phyloP scores from a whole-genome alignment of 78 protist genomes.

The Dictyostelium discoideum region DNA sequence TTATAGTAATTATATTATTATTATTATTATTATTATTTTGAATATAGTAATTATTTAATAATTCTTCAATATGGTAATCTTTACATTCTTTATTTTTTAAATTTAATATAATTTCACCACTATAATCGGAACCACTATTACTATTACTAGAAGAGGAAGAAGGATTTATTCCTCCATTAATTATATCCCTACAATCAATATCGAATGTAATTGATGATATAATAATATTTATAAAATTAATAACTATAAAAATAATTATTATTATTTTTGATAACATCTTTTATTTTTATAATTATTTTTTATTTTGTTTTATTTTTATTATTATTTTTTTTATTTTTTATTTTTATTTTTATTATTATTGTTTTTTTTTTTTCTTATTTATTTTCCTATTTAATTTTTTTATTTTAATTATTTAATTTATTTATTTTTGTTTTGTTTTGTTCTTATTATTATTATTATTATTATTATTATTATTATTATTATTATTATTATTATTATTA shows the following conservation, averaged over 20 bases:
- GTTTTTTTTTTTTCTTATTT: no score
- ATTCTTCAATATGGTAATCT: background rate
- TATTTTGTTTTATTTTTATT: background rate
- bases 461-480: background rate
- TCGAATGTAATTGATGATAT: background rate
- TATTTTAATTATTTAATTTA: no score
- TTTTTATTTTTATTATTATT: background rate
- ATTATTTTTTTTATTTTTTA: background rate
- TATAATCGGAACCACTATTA: background rate
- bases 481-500: background rate
- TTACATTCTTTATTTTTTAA: conserved; percentile 1
- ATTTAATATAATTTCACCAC: background rate
- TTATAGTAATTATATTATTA: background rate
- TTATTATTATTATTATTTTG: background rate
- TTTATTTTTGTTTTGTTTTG: no score
- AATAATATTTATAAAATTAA: background rate
- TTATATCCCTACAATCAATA: background rate
- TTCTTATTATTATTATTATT: no score
- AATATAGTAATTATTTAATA: background rate
- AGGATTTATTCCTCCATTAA: background rate
- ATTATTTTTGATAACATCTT: background rate
- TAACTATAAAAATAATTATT: background rate
- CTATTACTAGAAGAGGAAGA: background rate
- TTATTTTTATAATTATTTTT: background rate
- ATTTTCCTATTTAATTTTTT: no score